Evolutionary conservation across 148 eudicot species (phyloP).

Genomic region (Camellia japonica): DNA sequence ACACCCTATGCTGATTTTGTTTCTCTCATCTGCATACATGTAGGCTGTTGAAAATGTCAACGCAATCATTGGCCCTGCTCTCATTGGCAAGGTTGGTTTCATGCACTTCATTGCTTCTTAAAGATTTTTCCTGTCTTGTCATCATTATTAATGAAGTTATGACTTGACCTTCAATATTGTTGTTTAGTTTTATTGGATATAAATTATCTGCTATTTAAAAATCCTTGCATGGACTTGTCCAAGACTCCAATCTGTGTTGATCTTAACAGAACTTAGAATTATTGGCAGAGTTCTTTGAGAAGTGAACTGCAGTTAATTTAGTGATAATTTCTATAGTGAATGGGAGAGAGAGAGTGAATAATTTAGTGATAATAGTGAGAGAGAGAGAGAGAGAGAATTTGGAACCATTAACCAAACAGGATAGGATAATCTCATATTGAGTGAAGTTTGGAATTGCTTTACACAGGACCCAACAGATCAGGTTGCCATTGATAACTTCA

Average conservation of each 20-base stretch:
- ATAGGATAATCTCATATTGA: neutral
- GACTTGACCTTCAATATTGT: neutral
- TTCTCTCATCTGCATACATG: conserved; percentile 4
- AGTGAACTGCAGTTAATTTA: neutral
- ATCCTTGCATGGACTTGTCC: neutral
- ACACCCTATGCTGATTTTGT: conserved; percentile 19
- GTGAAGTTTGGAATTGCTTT: conserved; percentile 14
- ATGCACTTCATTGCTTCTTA: neutral
- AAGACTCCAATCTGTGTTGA: neutral
- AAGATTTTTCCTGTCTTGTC: neutral
- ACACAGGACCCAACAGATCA: conserved; percentile 84
- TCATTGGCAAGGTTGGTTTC: conserved; percentile 81
- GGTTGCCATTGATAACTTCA: conserved; percentile 79
- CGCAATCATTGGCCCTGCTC: conserved; percentile 80
- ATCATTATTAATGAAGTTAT: neutral
- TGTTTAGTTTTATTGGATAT: neutral
- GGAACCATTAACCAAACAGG: too few species aligned
- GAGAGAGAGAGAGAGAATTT: conserved; percentile 3
- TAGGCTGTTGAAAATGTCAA: conserved; percentile 94
- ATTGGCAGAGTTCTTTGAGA: neutral
- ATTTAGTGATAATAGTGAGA: conserved; percentile 28
- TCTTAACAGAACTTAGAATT: neutral
- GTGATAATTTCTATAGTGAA: too few species aligned
- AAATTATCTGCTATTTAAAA: neutral
- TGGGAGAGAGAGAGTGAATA: too few species aligned